phyloP scores from a whole-genome alignment of 2,329 filamentous ascomycete species.

The Acarospora socialis region DNA sequence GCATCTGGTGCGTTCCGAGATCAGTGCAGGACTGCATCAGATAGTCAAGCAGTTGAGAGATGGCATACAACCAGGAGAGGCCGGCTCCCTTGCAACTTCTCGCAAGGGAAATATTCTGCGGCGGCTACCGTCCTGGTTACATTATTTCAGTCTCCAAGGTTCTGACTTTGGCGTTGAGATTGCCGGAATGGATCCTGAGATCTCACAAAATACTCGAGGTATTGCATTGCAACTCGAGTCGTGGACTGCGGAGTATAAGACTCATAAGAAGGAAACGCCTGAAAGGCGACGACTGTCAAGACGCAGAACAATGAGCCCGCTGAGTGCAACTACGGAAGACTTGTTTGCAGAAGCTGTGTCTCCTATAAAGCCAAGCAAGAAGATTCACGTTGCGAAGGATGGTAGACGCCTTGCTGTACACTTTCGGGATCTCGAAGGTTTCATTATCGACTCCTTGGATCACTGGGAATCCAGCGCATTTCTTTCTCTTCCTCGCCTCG shows the following conservation, averaged over 20 bases:
- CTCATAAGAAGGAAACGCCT: conserved; percentile 56
- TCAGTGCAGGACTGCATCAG: conserved; percentile 80
- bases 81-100: conserved; percentile 33
- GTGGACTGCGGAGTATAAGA: conserved; percentile 79
- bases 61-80: conserved; percentile 51
- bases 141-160: conserved; percentile 71
- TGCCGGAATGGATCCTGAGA: conserved; percentile 70
- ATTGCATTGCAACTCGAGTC: conserved; percentile 75
- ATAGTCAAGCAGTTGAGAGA: conserved; percentile 73
- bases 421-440: conserved; percentile 70
- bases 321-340: conserved; percentile 36
- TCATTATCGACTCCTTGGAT: conserved; percentile 77
- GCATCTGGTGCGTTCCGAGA: conserved; percentile 81
- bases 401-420: conserved; percentile 71
- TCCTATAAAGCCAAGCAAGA: too few relatives aligned
- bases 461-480: conserved; percentile 77
- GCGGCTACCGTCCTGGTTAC: conserved; percentile 66
- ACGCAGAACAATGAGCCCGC: conserved; percentile 58
- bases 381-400: conserved; percentile 53
- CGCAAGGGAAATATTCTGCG: conserved; percentile 57
- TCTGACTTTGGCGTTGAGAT: conserved; percentile 83
- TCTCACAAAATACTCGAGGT: conserved; percentile 69
- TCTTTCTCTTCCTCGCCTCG: conserved; percentile 70
- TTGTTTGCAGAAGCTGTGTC: conserved; percentile 29
- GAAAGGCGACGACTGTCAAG: conserved; percentile 47